A percentile compares a stretch with the other conserved stretches of the same genome.
These are phyloP conservation scores for Allium fistulosum DNA, from an alignment of 106 monocot genomes.

Conservation along the genomic window DNA sequence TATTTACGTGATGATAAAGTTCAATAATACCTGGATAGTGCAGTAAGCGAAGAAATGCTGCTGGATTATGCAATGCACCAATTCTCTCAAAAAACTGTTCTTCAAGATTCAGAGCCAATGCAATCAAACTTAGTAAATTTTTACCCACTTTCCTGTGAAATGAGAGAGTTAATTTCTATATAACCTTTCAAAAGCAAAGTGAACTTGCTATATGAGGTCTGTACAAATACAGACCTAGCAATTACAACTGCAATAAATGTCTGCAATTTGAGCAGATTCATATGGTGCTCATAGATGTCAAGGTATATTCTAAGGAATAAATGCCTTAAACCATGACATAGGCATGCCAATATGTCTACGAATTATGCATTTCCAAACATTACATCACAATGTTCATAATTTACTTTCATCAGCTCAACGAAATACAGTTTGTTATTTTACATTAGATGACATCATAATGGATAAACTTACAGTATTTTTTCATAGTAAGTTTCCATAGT, in stretches of 20 bases:
- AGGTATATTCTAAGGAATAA: no score
- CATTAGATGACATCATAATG: not conserved
- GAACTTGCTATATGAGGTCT: no score
- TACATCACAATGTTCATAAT: not conserved
- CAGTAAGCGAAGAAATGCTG: slow-evolving; percentile 59
- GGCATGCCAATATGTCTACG: no score
- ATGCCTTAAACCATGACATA: no score
- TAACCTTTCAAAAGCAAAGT: no score
- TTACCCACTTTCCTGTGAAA: slow-evolving; percentile 35
- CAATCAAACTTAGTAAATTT: slow-evolving; percentile 54
- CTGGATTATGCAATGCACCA: slow-evolving; percentile 46
- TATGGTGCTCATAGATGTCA: no score
- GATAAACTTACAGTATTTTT: slow-evolving; percentile 48
- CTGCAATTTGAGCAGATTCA: no score
- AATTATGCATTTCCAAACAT: no score
- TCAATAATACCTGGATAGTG: slow-evolving; percentile 67
- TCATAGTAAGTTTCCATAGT: slow-evolving; percentile 55
- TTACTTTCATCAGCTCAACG: not conserved
- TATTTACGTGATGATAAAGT: not conserved
- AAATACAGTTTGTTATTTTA: not conserved
- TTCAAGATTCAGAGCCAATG: slow-evolving; percentile 72
- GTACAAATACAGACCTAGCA: no score
- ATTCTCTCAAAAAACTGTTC: slow-evolving; percentile 64
- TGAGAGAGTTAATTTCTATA: no score
- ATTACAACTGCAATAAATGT: no score